Conservation (phyloP, 2,329 filamentous ascomycete genomes). For the Diaporthe sp. region DNA sequence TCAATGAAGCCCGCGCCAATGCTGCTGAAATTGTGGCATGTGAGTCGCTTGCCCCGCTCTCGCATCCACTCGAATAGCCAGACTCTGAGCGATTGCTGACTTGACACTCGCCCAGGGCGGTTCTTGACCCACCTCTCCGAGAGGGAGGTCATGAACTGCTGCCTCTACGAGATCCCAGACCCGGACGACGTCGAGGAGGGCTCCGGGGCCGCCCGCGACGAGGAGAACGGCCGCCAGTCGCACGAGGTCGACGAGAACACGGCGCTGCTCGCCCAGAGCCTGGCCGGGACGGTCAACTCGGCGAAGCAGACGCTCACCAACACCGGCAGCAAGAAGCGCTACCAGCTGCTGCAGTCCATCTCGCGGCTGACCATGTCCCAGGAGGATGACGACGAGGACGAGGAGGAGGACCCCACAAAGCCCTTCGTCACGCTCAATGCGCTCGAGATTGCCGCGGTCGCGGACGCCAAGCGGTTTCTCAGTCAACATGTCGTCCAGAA, state of each 20-base stretch:
- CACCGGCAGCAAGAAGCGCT: constrained; percentile 61
- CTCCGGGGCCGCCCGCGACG: constrained; percentile 50
- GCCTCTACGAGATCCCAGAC: constrained; percentile 79
- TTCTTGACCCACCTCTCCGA: constrained; percentile 80
- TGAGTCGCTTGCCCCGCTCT: background rate
- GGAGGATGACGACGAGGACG: constrained; percentile 57
- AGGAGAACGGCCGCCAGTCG: constrained; percentile 53
- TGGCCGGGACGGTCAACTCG: constrained; percentile 44
- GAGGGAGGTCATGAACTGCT: constrained; percentile 80
- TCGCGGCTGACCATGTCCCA: constrained; percentile 67
- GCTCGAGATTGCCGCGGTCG: constrained; percentile 87
- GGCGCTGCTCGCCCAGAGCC: constrained; percentile 59
- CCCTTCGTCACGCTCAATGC: constrained; percentile 87
- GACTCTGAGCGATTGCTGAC: background rate
- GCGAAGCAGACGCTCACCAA: constrained; percentile 48
- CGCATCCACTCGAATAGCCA: background rate
- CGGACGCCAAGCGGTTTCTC: constrained; percentile 86
- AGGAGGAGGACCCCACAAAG: constrained; percentile 74
- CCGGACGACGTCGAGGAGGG: constrained; percentile 44
- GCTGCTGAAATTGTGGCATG: constrained; percentile 87
- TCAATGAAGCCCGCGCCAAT: constrained; percentile 78
- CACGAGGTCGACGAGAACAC: constrained; percentile 58
- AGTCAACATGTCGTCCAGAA: constrained; percentile 85
- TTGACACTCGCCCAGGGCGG: constrained; percentile 56
- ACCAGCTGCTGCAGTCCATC: constrained; percentile 66